Evolutionary conservation across 768 basidiomycete genomes (phyloP).

Genomic region (Paxillus rubicundulus): DNA sequence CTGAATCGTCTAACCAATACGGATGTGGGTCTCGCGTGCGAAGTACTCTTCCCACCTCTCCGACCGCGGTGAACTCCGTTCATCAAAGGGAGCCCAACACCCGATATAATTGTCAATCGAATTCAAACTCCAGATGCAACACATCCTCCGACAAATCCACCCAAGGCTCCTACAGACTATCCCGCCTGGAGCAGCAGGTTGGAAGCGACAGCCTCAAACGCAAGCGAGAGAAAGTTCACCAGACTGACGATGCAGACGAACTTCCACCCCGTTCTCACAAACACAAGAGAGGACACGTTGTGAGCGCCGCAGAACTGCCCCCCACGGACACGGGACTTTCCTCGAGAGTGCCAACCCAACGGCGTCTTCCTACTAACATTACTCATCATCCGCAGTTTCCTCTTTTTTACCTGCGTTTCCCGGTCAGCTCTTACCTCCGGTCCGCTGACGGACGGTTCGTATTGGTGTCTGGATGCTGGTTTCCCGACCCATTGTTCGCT

Average conservation of each 20-base stretch:
- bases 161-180: conserved; percentile 1
- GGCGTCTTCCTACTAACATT: conserved; percentile 52
- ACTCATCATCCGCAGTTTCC: conserved; percentile 49
- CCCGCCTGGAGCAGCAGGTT: conserved; percentile 15
- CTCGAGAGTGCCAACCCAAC: conserved; percentile 19
- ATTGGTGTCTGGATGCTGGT: not conserved
- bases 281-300: conserved; percentile 11
- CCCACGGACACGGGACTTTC: conserved; percentile 1
- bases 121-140: not conserved
- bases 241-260: conserved; percentile 9
- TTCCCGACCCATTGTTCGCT: not conserved
- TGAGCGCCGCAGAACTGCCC: not conserved
- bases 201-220: conserved; percentile 8
- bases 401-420: conserved; percentile 70
- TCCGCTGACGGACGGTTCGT: conserved; percentile 40
- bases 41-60: conserved; percentile 21
- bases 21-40: conserved; percentile 1
- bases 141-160: not conserved
- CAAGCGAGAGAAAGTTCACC: conserved; percentile 20
- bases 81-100: not conserved
- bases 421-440: conserved; percentile 55
- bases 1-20: conserved; percentile 7
- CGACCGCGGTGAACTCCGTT: not conserved
- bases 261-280: not conserved
- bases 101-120: not conserved